Percentiles rank a stretch among this genome's conserved stretches.
Evolutionary conservation across 805 yeast genomes (phyloP).

Genomic region (Candida glaebosa): DNA sequence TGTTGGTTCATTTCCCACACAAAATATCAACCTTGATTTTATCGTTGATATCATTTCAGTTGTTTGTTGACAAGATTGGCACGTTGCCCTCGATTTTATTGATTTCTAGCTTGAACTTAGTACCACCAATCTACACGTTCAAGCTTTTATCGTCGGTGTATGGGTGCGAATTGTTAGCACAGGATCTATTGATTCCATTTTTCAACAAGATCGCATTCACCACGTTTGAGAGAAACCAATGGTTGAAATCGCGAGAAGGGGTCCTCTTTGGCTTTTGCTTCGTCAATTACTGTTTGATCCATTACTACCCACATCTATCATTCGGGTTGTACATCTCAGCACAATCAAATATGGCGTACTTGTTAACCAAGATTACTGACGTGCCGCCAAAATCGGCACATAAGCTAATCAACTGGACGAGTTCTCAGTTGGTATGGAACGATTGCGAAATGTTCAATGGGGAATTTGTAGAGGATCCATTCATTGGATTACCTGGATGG

Average conservation of each 20-base stretch:
- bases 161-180: slow-evolving; percentile 43
- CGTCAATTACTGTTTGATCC: slow-evolving; percentile 40
- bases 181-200: slow-evolving; percentile 49
- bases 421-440: slow-evolving; percentile 31
- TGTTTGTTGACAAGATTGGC: slow-evolving; percentile 45
- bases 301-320: slow-evolving; percentile 42
- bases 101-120: slow-evolving; percentile 28
- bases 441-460: slow-evolving; percentile 21
- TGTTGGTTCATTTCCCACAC: slow-evolving; percentile 19
- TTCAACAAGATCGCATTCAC: slow-evolving; percentile 45
- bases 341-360: slow-evolving; percentile 50
- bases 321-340: slow-evolving; percentile 50
- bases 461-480: slow-evolving; percentile 15
- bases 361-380: slow-evolving; percentile 51
- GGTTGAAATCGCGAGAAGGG: slow-evolving; percentile 55
- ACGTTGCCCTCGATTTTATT: slow-evolving; percentile 39
- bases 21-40: slow-evolving; percentile 40
- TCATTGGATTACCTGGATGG: slow-evolving; percentile 24
- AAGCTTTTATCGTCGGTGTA: slow-evolving; percentile 41
- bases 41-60: slow-evolving; percentile 41
- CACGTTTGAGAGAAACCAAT: slow-evolving; percentile 38
- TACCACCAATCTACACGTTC: slow-evolving; percentile 32
- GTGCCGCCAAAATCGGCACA: slow-evolving; percentile 30
- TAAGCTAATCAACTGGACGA: slow-evolving; percentile 27
- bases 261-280: slow-evolving; percentile 54